Evolutionary conservation across 2,329 filamentous ascomycete species (phyloP).

Genomic region (Aspergillus ruber): DNA sequence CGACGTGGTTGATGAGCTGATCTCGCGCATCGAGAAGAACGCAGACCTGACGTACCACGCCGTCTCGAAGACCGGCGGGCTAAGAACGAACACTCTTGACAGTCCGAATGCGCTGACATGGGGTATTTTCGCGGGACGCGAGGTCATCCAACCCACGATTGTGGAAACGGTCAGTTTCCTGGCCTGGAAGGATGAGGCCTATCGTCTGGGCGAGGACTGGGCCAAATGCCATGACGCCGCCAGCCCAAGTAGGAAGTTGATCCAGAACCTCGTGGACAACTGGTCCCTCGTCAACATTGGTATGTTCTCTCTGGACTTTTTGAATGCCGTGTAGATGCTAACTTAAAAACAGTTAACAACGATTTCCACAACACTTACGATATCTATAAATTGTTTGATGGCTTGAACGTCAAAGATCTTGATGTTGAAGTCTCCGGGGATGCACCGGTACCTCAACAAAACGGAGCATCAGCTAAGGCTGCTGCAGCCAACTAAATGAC

Average conservation of each 20-base stretch:
- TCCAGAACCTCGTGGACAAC: conserved; percentile 75
- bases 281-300: conserved; percentile 96
- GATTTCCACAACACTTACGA: conserved; percentile 82
- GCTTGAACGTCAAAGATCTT: conserved; percentile 46
- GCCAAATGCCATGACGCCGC: conserved; percentile 76
- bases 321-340: conserved; percentile 10
- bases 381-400: conserved; percentile 82
- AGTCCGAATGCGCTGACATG: conserved; percentile 97
- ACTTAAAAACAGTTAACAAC: conserved; percentile 69
- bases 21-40: conserved; percentile 68
- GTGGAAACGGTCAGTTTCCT: conserved; percentile 97
- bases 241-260: conserved; percentile 70
- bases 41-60: conserved; percentile 89
- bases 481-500: conserved; percentile 18
- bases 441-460: conserved; percentile 4
- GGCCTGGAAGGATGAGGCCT: conserved; percentile 98
- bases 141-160: conserved; percentile 99
- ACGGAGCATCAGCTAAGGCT: conserved; percentile 11
- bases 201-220: conserved; percentile 87
- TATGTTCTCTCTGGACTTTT: conserved; percentile 40
- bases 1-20: conserved; percentile 67
- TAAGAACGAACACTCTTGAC: conserved; percentile 76
- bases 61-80: conserved; percentile 72
- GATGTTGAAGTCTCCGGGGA: conserved; percentile 23
- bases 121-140: conserved; percentile 97